Evolutionary conservation across 2,329 filamentous ascomycete species (phyloP), one percentile per base, ranked within the genome.

Genomic region (Colletotrichum sp.): DNA sequence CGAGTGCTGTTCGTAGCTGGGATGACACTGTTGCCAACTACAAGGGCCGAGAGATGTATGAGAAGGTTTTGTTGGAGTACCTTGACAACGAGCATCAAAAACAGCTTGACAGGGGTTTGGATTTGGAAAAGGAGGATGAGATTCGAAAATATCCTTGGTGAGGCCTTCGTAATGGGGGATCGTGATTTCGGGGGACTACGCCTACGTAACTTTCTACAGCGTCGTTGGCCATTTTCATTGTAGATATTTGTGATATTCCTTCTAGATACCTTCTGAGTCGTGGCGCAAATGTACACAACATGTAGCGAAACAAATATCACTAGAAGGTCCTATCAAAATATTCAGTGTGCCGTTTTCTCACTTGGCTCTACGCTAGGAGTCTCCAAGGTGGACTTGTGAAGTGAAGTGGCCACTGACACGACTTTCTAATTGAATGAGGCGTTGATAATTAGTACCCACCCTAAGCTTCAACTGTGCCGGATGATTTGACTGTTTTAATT

Each of bases 1-100:
- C 95, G 3, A 95, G 93, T 79, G 95, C 94, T 7, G 86, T 97
- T 6, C 87, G 95, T 52, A 96, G 94, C 82, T 97, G 95, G 95
- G 94, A 93, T 1, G 91, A 93, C 58, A 93, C 95, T 84, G 94
- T 97, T 9, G 90, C 90, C 18, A 86, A 85, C 78, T 97, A 98
- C 82, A 97, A 97, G 85, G 95, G 95, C 0, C 92, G 89, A 81
- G 93, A 95, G 78, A 91, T 89, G 85, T 97, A 96, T 83, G 90
- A 88, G 24, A 91, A 93, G 30, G 92, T 96, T 1, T 79, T 97
- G 80, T 84, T 97, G 76, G 93, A 95, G 82, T 97, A 93, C 83
- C 83, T 97, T 76, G 95, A 97, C 83, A 80, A 80, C 78, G 94
- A 93, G 85, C 94, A 97, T 84, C 84, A 90, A 82, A 93, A 94